Evolutionary conservation across 768 basidiomycete species (phyloP).

Genomic region (Xanthoconium stramineum): DNA sequence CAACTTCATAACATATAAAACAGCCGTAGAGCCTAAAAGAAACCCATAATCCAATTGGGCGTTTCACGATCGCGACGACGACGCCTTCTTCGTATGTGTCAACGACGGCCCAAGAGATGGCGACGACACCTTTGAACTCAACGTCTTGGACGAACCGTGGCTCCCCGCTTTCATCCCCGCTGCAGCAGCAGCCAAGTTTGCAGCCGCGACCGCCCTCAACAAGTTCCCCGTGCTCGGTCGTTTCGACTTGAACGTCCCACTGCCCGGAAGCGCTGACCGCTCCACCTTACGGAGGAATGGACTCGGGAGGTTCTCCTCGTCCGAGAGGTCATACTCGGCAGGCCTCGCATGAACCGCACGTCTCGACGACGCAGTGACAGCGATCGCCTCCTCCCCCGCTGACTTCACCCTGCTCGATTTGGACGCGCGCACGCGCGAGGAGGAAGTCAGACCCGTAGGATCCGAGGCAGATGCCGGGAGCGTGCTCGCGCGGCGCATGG

Average conservation of each 20-base stretch:
- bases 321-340: conserved; percentile 62
- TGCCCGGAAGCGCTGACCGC: conserved; percentile 6
- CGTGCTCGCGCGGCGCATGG: conserved; percentile 16
- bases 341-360: conserved; percentile 21
- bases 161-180: conserved; percentile 20
- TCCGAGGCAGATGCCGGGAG: conserved; percentile 38
- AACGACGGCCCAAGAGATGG: conserved; percentile 34
- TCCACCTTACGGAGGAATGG: conserved; percentile 80
- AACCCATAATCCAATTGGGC: background rate
- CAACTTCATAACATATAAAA: conserved; percentile 2
- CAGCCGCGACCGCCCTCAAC: conserved; percentile 58
- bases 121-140: conserved; percentile 9
- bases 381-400: background rate
- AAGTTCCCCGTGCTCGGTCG: conserved; percentile 51
- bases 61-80: conserved; percentile 15
- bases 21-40: background rate
- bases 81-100: conserved; percentile 43
- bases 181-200: conserved; percentile 40
- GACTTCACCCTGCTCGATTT: conserved; percentile 15
- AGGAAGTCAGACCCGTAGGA: conserved; percentile 31
- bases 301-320: conserved; percentile 84
- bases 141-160: conserved; percentile 4
- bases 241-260: conserved; percentile 29
- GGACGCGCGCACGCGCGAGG: conserved; percentile 15
- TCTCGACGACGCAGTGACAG: conserved; percentile 13